Evolutionary conservation across 768 basidiomycete species (phyloP), one percentile per base, ranked within the genome.

Genomic region (Suillus subalutaceus): DNA sequence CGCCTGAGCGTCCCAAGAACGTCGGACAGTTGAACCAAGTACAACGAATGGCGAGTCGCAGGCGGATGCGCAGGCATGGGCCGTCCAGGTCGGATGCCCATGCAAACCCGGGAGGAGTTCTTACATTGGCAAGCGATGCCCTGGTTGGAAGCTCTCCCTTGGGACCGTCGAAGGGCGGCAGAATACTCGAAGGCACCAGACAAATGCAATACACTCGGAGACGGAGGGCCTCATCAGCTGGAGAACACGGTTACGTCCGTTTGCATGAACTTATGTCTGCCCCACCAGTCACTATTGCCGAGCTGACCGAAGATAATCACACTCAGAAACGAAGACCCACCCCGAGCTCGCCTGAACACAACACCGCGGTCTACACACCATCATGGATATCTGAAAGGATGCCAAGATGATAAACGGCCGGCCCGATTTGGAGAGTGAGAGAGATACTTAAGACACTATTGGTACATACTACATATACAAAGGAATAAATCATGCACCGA

Each of bases 401-500:
- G 32, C 55, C 55, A 20, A 35, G 12, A 37, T 10, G 32, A 35
- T 16, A 59, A 59, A 23, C 13, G 58, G 38, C 26, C 5, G 9
- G 26, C 10, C 40, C 9, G 40, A 41, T 59, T 37, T 10, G 37
- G 40, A 59, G 16, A 26, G 38, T 59, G 58, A 41, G 40, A 18
- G 15, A 59, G 26, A 26, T 3, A 55, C 7, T 56, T 3, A 7
- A 37, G 35, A 12, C 55, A n/a, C 55, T 56, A 56, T 35, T 56
- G 6, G 12, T 56, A 56, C 38, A 40, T 59, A 59, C 23, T 59
- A 41, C 58, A 30, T 20, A 41, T 26, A 59, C 58, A 59, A 41
- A 4, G 18, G 23, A 56, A 56, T 37, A 18, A 30, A 52, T 81
- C 82, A 90, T 69, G 88, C 89, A 80, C 90, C 90, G 81, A 92